Percentiles rank a stretch among this genome's conserved stretches.
These are phyloP conservation scores for Hyphopichia homilentoma DNA, from an alignment of 805 yeast genomes.

Conservation along the genomic window DNA sequence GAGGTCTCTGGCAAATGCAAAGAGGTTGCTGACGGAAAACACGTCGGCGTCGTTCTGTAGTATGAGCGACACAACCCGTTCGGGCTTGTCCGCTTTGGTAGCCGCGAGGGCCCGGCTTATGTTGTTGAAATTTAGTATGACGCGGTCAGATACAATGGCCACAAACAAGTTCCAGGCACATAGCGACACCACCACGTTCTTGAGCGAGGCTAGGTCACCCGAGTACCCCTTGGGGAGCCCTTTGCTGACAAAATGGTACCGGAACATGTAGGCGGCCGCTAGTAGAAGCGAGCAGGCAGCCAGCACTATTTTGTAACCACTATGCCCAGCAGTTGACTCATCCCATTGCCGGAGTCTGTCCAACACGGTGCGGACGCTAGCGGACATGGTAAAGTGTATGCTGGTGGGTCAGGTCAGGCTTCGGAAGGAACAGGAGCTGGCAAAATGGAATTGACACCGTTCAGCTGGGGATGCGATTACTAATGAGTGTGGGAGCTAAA, in stretches of 20 bases:
- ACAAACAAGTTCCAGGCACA: constrained; percentile 6
- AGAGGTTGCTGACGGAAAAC: constrained; percentile 2
- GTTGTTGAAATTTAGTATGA: constrained; percentile 1
- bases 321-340: too few species aligned
- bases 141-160: background rate
- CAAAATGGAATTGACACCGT: too few species aligned
- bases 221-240: constrained; percentile 7
- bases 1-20: constrained; percentile 11
- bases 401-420: too few species aligned
- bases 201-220: constrained; percentile 4
- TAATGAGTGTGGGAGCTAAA: too few species aligned
- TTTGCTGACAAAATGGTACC: constrained; percentile 5
- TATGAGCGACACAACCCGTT: background rate
- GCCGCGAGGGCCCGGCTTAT: background rate
- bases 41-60: background rate
- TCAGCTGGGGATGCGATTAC: too few species aligned
- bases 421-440: too few species aligned
- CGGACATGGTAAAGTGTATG: too few species aligned
- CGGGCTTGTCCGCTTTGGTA: background rate
- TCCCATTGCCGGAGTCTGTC: too few species aligned
- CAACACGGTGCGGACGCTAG: too few species aligned
- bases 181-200: constrained; percentile 1
- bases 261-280: constrained; percentile 3
- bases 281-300: background rate
- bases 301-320: too few species aligned